A percentile compares a stretch with the other conserved stretches of the same genome.
Evolutionary conservation across 2,329 filamentous ascomycete genomes (phyloP).

Genomic region (Fonsecaea pugnacius): DNA sequence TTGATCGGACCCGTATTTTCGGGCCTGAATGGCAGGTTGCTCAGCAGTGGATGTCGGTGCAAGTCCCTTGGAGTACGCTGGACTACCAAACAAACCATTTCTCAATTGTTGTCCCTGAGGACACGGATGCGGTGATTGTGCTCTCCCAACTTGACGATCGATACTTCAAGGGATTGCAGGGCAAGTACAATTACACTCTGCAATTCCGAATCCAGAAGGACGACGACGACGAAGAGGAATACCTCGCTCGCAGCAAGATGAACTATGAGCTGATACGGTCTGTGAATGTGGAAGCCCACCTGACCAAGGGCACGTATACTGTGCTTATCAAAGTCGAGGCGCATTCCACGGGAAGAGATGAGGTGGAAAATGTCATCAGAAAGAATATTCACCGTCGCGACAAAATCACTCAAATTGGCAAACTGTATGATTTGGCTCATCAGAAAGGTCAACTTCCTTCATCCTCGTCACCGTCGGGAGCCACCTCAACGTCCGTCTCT

Average conservation of each 20-base stretch:
- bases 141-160: conserved; percentile 64
- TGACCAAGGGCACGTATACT: conserved; percentile 75
- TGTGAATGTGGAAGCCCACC: conserved; percentile 74
- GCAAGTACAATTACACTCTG: conserved; percentile 62
- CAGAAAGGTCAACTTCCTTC: conserved; percentile 45
- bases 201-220: conserved; percentile 61
- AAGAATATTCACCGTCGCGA: conserved; percentile 69
- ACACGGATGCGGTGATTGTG: conserved; percentile 61
- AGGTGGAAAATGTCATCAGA: conserved; percentile 63
- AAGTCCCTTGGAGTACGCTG: conserved; percentile 62
- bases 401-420: conserved; percentile 64
- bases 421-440: conserved; percentile 54
- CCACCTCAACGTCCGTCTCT: conserved; percentile 33
- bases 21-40: conserved; percentile 64
- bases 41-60: conserved; percentile 65
- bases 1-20: conserved; percentile 66
- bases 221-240: conserved; percentile 63
- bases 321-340: conserved; percentile 77
- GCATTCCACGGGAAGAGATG: conserved; percentile 57
- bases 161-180: conserved; percentile 63
- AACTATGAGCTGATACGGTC: conserved; percentile 70
- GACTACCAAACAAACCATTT: conserved; percentile 67
- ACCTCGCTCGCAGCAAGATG: conserved; percentile 61
- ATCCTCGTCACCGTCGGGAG: background rate
- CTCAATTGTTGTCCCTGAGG: conserved; percentile 57